Base-by-base conservation (phyloP, 2,329 filamentous ascomycete species). In the Apiospora arundinis region DNA sequence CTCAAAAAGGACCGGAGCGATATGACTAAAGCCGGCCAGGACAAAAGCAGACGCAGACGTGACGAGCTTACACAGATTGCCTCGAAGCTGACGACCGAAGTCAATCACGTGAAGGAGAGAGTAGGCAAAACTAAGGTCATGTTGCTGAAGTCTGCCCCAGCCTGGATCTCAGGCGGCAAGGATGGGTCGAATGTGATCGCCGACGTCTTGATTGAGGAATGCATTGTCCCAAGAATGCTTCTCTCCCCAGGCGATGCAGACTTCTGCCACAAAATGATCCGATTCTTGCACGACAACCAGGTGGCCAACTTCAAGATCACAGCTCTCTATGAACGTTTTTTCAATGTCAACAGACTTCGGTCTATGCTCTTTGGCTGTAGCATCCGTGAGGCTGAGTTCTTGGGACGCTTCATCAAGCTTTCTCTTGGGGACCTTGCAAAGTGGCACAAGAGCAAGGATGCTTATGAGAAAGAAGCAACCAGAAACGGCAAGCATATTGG, bases 371-470 rank as follows among this genome's bases (percentile, higher is more conserved):
- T 97, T 80, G 91, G 92, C 67, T 97, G 93, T 79, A 97, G 95
- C 0, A 92, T 95, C 32, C 92, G 94, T 70, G 97, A 99, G 82
- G 94, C 95, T 0, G 94, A 97, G 80, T 94, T 97, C 75, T 85
- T 99, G n/a, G 96, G 95, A 16, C 93, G 93, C 32, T 98, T 99
- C 81, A 83, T 99, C 70, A 94, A 92, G 77, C 91, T 95, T 73
- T 85, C 96, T 1, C 84, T 99, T 14, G 89, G 91, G 72, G 94
- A 98, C 75, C 86, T 99, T 23, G 88, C 91, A 9, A 85, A 87
- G 69, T 99, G 97, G 96, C 96, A 98, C 81, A 88, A 89, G 32
- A 92, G 94, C 79, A 92, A 92, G 77, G 81, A 85, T 7, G 83
- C 89, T 0, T 99, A 96, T 80, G 93, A 97, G 79, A 94, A 92